A percentile compares a stretch with the other conserved stretches of the same genome.
phyloP scores from a whole-genome alignment of 192 early-diverging fungal species.

The Mortierella hygrophila region DNA sequence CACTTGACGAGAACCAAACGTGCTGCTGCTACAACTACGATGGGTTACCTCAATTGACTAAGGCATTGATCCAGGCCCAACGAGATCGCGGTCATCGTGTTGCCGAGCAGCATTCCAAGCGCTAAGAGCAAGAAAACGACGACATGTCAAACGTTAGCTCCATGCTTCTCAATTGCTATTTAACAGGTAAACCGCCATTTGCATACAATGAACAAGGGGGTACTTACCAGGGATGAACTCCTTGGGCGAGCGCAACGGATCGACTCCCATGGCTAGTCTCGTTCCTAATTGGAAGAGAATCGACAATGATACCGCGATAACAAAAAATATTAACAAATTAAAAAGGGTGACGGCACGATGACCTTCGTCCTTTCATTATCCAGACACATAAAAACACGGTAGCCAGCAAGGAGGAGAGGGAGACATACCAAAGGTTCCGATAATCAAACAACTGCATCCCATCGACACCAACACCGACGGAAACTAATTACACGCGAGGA shows the following conservation, averaged over 20 bases:
- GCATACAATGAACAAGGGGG: too few relatives aligned
- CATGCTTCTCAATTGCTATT: too few relatives aligned
- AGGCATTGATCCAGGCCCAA: slow-evolving; percentile 73
- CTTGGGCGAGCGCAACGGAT: slow-evolving; percentile 76
- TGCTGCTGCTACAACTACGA: slow-evolving; percentile 2
- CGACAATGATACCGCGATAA: not conserved
- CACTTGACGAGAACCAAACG: not conserved
- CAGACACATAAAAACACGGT: too few relatives aligned
- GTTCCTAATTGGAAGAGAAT: slow-evolving; percentile 54
- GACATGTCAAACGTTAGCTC: too few relatives aligned
- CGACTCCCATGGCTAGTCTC: slow-evolving; percentile 74
- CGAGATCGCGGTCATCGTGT: slow-evolving; percentile 79
- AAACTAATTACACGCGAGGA: slow-evolving; percentile 53
- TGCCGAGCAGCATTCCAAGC: slow-evolving; percentile 91
- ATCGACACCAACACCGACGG: slow-evolving; percentile 61
- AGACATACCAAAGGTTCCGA: slow-evolving; percentile 65
- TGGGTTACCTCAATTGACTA: slow-evolving; percentile 65
- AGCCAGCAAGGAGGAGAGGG: not conserved
- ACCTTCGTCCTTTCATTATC: not conserved
- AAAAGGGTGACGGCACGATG: not conserved
- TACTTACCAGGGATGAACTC: slow-evolving; percentile 81
- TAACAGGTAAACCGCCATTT: too few relatives aligned
- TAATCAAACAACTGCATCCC: slow-evolving; percentile 63
- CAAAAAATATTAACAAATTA: not conserved
- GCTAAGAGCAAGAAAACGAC: slow-evolving; percentile 41